Conservation (phyloP, 495 filamentous ascomycete genomes). For the Trypethelium eluteriae region DNA sequence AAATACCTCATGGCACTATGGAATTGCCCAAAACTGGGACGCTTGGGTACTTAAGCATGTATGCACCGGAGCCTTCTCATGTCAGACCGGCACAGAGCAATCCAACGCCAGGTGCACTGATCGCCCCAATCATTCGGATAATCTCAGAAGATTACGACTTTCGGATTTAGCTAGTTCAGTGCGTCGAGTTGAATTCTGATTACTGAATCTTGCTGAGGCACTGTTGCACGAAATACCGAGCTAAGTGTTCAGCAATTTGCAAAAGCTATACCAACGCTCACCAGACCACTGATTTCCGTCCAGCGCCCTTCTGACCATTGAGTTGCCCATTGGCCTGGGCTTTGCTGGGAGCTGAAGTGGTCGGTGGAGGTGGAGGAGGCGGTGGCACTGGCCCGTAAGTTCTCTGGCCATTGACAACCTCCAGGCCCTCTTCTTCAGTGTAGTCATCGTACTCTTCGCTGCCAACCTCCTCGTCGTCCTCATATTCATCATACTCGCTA, state of each 20-base stretch:
- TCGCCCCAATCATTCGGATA: too few relatives aligned
- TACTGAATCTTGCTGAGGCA: neutral
- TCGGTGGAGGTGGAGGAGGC: conserved; percentile 33
- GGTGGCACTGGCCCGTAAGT: conserved; percentile 38
- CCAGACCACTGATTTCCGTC: neutral
- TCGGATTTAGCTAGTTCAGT: too few relatives aligned
- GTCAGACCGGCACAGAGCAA: too few relatives aligned
- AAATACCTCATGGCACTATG: too few relatives aligned
- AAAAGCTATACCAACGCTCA: neutral
- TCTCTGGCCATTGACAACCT: conserved; percentile 32
- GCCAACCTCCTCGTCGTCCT: conserved; percentile 62
- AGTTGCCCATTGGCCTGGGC: conserved; percentile 26
- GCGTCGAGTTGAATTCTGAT: neutral
- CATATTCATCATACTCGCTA: conserved; percentile 65
- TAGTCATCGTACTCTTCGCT: conserved; percentile 67
- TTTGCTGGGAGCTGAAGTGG: conserved; percentile 23
- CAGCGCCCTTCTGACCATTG: conserved; percentile 23
- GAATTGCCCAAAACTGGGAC: too few relatives aligned
- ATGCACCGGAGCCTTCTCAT: too few relatives aligned
- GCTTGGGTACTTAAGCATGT: too few relatives aligned
- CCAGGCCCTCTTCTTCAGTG: conserved; percentile 52
- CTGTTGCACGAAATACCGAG: neutral
- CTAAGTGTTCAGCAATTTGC: neutral
- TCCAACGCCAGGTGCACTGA: too few relatives aligned
- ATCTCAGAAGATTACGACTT: too few relatives aligned